Base-by-base conservation (phyloP, 163 green algal genomes). In the Scenedesmus sp. region DNA sequence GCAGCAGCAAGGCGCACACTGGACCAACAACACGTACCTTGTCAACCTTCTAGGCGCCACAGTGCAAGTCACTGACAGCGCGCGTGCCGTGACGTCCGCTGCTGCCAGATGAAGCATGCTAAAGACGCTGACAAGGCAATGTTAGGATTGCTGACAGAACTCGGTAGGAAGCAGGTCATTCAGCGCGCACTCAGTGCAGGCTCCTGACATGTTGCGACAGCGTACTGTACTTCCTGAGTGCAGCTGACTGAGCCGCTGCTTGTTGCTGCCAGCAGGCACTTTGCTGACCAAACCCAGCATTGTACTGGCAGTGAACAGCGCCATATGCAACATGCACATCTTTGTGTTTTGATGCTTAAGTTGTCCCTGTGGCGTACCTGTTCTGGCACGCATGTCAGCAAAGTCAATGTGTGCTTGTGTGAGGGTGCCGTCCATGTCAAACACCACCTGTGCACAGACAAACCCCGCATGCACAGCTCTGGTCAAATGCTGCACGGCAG, bases 341-440 rank as follows among this genome's bases (percentile, higher is more conserved):
- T 12, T 18, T 85, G 15, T 15, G 16, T 33, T n/a, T 35, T 44
- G 42, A 85, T 12, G 37, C 37, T 18, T 4, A 5, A 68, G 80
- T 24, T 70, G 49, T 6, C 12, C 46, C n/a, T 56, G 61, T 68
- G 15, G 3, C 90, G 26, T 76, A 96, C 94, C 91, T 61, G 94
- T 95, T 12, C 93, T 65, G 35, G 89, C n/a, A 0, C 96, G 90
- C 96, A 97, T 97, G 85, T 94, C 91, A 2, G 89, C 90, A 65
- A 97, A 97, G 83, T 97, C 94, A 15, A 97, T 97, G 91, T 96
- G 94, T 0, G 83, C 91, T 30, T 95, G 92, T 1, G 95, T 96
- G 3, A 97, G 90, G 0, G 96, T 97, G 51, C 96, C 95, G 56
- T 97, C 95, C 94, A 96, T 96, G 86, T 96, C 94, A 82, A 94